Evolutionary conservation across 345 rosid species (phyloP), one percentile per base, ranked within the genome.

Genomic region (Melastoma malabathricum): DNA sequence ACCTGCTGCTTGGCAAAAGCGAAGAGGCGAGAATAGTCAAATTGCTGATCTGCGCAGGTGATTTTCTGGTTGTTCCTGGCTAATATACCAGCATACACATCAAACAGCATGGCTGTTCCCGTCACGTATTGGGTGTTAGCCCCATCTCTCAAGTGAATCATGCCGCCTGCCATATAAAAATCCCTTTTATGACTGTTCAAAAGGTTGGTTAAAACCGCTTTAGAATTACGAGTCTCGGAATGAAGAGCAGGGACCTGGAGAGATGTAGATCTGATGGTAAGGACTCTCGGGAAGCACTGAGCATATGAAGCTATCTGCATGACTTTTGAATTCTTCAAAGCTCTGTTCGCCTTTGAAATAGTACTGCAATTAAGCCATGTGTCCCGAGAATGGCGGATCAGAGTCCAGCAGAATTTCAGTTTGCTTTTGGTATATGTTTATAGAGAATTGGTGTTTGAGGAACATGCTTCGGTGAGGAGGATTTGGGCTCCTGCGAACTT

Each of bases 41-140:
- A 73, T 44, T 72, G 73, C 25, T 73, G 44, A 69, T 18, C 54
- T 34, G 81, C 95, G n/a, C 95, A 80, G 4, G 5, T 10, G 44
- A 80, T 70, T 45, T 70, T 72, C 66, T 78, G 73, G 55, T 78
- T 77, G 48, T 55, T 46, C 47, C 52, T 1, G 43, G 65, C 58
- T 0, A 89, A 78, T 25, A 71, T 8, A 58, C 82, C 89, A 16
- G 75, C 69, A 57, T 84, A 89, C 20, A 72, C 62, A 3, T 68
- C 64, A 51, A 80, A 74, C 18, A 89, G 60, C 29, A 78, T 52
- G 18, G 94, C 82, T 1, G 92, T 58, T 17, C 79, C 74, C 0
- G 94, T 89, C 7, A 79, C 92, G 38, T 84, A 78, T 48, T 89
- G 97, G 43, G 68, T 60, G 75, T 86, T 86, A 65, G 96, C 98